Base-by-base conservation (phyloP, 257 asterid genomes). In the Cinchona pubescens region DNA sequence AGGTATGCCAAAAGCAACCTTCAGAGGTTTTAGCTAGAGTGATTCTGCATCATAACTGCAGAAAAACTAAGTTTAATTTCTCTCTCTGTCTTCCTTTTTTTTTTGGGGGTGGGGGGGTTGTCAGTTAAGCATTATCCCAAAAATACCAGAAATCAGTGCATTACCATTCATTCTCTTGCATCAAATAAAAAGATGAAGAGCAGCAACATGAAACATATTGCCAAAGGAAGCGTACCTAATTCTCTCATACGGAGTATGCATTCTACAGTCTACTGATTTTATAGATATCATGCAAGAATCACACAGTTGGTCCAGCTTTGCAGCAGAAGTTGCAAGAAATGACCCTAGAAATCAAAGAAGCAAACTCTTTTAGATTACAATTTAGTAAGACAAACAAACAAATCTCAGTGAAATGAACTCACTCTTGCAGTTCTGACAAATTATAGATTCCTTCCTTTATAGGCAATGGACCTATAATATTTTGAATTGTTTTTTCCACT, bases 281-380 rank as follows among this genome's bases (percentile, higher is more conserved):
- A 83, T 81, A 66, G 75, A 71, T 71, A 84, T 83, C 85, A 87
- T 80, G 88, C 99, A 95, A 42, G 92, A 80, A 91, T 95, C 97
- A 85, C 99, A 95, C 66, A 91, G 94, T 43, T 69, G 92, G 66
- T 86, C 98, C 87, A 76, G 79, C 86, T 82, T 90, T 63, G 89
- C 92, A 70, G 91, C 84, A 49, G 90, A 87, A 34, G 96, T 90
- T 80, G 97, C 96, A 80, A 88, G 91, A 84, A 91, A 95, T 78
- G 89, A 72, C 78, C 91, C 99, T 94, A 79, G 66, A 73, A 73
- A 80, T 79, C 70, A 82, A 61, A 82, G 67, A 60, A 59, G 45
- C 73, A 70, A 71, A 64, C 68, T 56, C 64, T 45, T 71, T 58
- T 51, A 40, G 38, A 67, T 45, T 73, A 53, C 42, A 48, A 35